Percentiles rank a stretch among this genome's conserved stretches.
phyloP scores from a whole-genome alignment of 2,329 filamentous ascomycete genomes.

The Penicillium sp. region DNA sequence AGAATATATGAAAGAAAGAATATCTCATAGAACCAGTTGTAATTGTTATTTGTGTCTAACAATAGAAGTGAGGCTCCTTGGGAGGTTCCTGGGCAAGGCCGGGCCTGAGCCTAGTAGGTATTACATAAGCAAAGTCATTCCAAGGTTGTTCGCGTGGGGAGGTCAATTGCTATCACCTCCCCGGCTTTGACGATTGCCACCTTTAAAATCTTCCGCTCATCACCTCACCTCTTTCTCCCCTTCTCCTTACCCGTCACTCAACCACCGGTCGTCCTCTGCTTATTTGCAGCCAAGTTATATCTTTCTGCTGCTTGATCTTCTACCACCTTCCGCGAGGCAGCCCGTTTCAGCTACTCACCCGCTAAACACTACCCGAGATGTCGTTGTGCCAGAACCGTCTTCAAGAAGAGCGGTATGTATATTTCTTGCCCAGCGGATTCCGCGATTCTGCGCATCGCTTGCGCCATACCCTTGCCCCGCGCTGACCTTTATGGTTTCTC shows the following conservation, averaged over 20 bases:
- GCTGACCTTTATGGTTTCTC: conserved; percentile 14
- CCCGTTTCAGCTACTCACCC: background rate
- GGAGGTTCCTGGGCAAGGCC: background rate
- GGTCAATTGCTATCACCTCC: conserved; percentile 7
- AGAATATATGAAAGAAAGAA: background rate
- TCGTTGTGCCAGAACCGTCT: conserved; percentile 84
- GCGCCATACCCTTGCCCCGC: background rate
- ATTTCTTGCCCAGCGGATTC: background rate
- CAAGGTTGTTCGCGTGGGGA: conserved; percentile 2
- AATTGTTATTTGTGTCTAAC: background rate
- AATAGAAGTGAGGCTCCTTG: conserved; percentile 2
- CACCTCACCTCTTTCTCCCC: background rate
- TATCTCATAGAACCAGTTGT: background rate
- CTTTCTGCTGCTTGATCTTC: background rate
- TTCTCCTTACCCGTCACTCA: background rate
- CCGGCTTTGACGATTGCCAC: conserved; percentile 5
- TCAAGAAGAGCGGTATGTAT: conserved; percentile 72
- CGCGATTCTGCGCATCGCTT: background rate
- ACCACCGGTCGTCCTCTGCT: background rate
- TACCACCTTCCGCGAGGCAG: background rate
- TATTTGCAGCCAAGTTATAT: background rate
- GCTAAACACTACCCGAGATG: conserved; percentile 52
- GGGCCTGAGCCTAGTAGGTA: background rate
- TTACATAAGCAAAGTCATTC: conserved; percentile 4
- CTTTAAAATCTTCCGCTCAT: conserved; percentile 1